Evolutionary conservation across 2,329 filamentous ascomycete species (phyloP).

Genomic region (Aspergillus vadensis): DNA sequence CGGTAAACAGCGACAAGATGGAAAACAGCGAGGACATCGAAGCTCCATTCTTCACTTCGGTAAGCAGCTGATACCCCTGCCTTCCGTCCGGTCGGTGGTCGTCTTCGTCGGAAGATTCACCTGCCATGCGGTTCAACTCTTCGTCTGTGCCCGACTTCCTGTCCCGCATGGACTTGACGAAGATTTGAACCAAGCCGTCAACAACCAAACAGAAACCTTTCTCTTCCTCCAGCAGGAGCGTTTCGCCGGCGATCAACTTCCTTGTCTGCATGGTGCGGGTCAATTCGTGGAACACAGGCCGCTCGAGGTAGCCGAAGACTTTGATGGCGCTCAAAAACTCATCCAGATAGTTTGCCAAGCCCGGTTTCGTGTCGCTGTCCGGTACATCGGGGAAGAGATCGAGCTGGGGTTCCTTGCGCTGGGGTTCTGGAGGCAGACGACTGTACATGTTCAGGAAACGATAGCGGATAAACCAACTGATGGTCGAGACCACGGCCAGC

Average conservation of each 20-base stretch:
- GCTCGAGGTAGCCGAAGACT: conserved; percentile 95
- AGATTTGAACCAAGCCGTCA: conserved; percentile 94
- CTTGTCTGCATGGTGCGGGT: conserved; percentile 97
- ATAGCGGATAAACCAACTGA: conserved; percentile 93
- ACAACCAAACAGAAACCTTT: conserved; percentile 98
- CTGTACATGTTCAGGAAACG: conserved; percentile 97
- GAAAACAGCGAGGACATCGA: conserved; percentile 99
- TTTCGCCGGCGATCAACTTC: conserved; percentile 94
- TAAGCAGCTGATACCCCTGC: conserved; percentile 90
- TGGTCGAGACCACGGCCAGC: conserved; percentile 73
- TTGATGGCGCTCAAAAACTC: conserved; percentile 99
- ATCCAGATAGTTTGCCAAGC: conserved; percentile 92
- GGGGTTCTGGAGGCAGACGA: conserved; percentile 86
- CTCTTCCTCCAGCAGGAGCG: conserved; percentile 91
- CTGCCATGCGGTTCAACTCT: conserved; percentile 41
- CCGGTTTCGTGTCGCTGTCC: conserved; percentile 85
- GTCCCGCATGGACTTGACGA: conserved; percentile 80
- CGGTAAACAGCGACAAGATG: conserved; percentile 93
- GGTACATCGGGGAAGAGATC: conserved; percentile 93
- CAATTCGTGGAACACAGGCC: conserved; percentile 95
- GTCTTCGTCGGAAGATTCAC: conserved; percentile 68
- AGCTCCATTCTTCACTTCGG: conserved; percentile 95
- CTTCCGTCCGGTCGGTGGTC: conserved; percentile 62
- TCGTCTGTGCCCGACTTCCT: conserved; percentile 42
- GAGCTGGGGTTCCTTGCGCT: conserved; percentile 92